phyloP scores from a whole-genome alignment of 352 stramenopile genomes.

The Globisporangium perplexum region DNA sequence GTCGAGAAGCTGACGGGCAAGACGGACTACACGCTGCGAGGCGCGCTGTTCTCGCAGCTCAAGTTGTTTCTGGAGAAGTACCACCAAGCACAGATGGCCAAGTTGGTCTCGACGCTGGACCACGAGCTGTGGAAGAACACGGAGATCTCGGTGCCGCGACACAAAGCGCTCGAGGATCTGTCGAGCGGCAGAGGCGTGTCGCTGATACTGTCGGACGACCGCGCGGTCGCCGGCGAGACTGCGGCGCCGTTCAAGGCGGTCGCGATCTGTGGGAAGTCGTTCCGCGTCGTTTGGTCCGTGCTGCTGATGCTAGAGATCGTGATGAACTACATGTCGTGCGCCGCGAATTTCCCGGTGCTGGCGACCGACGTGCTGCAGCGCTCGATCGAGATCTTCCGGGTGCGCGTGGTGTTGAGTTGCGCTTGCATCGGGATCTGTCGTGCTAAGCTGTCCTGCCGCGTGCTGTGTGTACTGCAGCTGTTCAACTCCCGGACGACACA shows the following conservation, averaged over 20 bases:
- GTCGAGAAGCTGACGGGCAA: constrained; percentile 89
- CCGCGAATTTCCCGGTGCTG: constrained; percentile 91
- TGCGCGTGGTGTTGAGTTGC: constrained; percentile 13
- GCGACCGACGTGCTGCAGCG: constrained; percentile 93
- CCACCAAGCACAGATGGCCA: constrained; percentile 90
- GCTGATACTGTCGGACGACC: constrained; percentile 64
- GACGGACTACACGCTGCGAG: constrained; percentile 90
- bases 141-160: constrained; percentile 87
- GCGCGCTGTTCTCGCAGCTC: constrained; percentile 91
- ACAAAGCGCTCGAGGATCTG: constrained; percentile 88
- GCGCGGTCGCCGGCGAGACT: constrained; percentile 54
- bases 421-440: not conserved
- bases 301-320: constrained; percentile 94
- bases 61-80: constrained; percentile 95
- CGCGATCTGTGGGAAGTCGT: constrained; percentile 89
- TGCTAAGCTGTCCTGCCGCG: not conserved
- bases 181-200: constrained; percentile 88
- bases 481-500: constrained; percentile 96
- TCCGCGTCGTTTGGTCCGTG: constrained; percentile 95
- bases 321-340: constrained; percentile 93
- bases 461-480: constrained; percentile 44
- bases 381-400: constrained; percentile 88
- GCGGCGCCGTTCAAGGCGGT: constrained; percentile 73
- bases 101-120: constrained; percentile 92
- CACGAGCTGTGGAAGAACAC: constrained; percentile 94